These are phyloP conservation scores for Phytophthora pinifolia DNA, from an alignment of 352 stramenopile species.

Conservation along the genomic window DNA sequence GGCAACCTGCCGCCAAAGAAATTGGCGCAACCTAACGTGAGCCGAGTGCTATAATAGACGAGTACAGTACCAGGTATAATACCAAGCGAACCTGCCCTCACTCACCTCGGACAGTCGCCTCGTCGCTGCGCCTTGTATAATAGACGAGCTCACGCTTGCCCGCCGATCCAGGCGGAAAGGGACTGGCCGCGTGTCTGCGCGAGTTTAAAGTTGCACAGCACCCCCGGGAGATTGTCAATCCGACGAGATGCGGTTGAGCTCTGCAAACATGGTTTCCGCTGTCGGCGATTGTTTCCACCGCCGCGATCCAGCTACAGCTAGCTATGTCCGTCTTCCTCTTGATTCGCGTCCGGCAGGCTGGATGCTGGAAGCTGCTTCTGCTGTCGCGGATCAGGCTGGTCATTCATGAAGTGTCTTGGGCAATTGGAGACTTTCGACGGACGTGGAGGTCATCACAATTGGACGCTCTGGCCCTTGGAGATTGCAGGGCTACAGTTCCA, in stretches of 20 bases:
- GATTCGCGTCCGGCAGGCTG: conserved; percentile 2
- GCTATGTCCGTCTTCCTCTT: conserved; percentile 5
- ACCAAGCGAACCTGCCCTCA: too few species aligned
- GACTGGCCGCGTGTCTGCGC: background rate
- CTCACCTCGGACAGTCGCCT: too few species aligned
- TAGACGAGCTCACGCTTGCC: too few species aligned
- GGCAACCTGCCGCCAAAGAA: too few species aligned
- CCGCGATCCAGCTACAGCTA: too few species aligned
- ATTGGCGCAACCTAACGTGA: too few species aligned
- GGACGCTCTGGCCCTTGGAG: background rate
- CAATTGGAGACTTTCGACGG: background rate
- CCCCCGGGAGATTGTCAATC: conserved; percentile 18
- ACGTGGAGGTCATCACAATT: conserved; percentile 16
- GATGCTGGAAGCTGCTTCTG: too few species aligned
- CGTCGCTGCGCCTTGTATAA: too few species aligned
- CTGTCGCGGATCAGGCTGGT: background rate
- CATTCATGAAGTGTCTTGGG: background rate
- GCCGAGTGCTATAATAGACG: too few species aligned
- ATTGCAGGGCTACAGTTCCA: background rate
- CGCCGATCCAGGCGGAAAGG: background rate
- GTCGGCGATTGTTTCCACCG: too few species aligned
- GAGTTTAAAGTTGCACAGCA: background rate
- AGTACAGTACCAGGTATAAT: too few species aligned
- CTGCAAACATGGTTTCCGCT: background rate
- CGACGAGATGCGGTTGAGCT: conserved; percentile 10